Base-by-base conservation (phyloP, 2,329 filamentous ascomycete species). In the Pseudomassariella vexata region DNA sequence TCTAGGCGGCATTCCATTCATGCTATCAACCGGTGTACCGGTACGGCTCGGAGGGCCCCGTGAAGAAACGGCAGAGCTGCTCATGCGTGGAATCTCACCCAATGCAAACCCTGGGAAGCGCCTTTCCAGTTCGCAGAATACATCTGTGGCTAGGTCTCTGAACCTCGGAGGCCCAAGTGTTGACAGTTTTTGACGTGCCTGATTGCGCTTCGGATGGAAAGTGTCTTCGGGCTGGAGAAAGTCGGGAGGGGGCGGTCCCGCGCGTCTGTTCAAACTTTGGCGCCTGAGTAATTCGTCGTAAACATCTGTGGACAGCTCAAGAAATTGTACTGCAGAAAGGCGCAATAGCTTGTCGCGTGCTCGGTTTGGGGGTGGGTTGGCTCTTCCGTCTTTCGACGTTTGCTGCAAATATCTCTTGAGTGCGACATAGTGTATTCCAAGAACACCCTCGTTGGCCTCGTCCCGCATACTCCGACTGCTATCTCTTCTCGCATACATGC, bases 191-290 rank as follows among this genome's bases (percentile, higher is more conserved):
- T 95, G 88, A 24, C 92, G 78, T n/a, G 92, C 92, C 57, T 96
- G 89, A 55, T 98, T 98, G 41, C 92, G 82, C 62, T 96, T 98
- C 3, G 89, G 88, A 58, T 98, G 92, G 60, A 96, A 96, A 42
- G 79, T 82, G 43, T 82, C 74, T 56, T 90, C 87, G n/a, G 92
- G 86, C 16, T 85, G 65, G 5, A 98, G 73, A 53, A 79, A 94
- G 9, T 76, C 65, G 2, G 87, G 85, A n/a, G 73, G 66, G 14
- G 62, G 60, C 16, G 67, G 66, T 45, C 69, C 73, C 15, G 71
- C 65, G 11, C 69, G 65, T 39, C 76, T 63, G 33, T 71, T 71
- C 31, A 70, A 70, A 44, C 84, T 76, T 59, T 96, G 89, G 42
- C 92, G 79, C 38, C 92, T 82, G 46, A 94, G 71, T 44, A 96